Conservation (phyloP, 345 rosid genomes). For the Passiflora organensis region DNA sequence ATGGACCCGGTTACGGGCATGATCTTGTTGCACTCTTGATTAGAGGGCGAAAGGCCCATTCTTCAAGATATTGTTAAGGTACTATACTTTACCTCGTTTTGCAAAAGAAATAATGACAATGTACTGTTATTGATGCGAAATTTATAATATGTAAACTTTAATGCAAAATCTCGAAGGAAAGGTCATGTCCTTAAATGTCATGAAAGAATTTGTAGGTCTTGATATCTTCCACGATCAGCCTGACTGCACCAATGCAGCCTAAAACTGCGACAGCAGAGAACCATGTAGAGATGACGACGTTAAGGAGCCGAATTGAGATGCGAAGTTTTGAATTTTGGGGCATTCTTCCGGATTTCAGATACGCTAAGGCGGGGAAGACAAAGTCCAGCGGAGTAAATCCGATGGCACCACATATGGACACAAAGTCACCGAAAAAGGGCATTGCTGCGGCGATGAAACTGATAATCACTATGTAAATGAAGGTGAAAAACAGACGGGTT, state of each 20-base stretch:
- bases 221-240: slow-evolving; percentile 37
- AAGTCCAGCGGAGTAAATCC: slow-evolving; percentile 56
- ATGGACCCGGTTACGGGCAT: no score
- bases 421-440: slow-evolving; percentile 52
- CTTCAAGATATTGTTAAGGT: no score
- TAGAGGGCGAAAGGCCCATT: no score
- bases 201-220: slow-evolving; percentile 41
- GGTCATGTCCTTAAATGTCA: slow-evolving; percentile 27
- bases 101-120: no score
- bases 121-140: no score
- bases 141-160: no score
- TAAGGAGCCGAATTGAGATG: slow-evolving; percentile 21
- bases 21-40: no score
- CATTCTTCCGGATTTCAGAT: slow-evolving; percentile 40
- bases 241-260: slow-evolving; percentile 51
- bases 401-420: slow-evolving; percentile 51
- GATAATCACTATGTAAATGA: slow-evolving; percentile 32
- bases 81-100: no score
- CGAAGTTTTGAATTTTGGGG: slow-evolving; percentile 20
- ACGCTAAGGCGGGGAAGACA: slow-evolving; percentile 49
- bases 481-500: slow-evolving; percentile 32
- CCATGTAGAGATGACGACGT: slow-evolving; percentile 38
- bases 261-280: slow-evolving; percentile 41
- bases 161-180: no score
- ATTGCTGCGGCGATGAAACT: slow-evolving; percentile 37